A percentile compares a stretch with the other conserved stretches of the same genome.
These are phyloP conservation scores for Boletus insuetus DNA, from an alignment of 768 basidiomycete genomes.

Conservation along the genomic window DNA sequence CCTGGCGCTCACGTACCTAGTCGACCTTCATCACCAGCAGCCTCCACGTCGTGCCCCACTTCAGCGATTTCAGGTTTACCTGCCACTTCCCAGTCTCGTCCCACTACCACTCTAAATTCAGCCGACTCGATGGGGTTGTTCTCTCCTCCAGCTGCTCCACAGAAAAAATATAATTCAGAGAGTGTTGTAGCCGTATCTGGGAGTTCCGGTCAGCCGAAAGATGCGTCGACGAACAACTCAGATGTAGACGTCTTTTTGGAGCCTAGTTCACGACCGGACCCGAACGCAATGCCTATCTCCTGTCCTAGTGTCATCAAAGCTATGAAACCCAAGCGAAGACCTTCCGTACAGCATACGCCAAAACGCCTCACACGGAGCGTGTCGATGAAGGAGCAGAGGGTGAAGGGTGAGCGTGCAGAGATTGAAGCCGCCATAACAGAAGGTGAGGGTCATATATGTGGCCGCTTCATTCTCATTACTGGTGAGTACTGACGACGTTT, in stretches of 20 bases:
- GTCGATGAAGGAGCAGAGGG: slow-evolving; percentile 24
- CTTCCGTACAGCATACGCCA: slow-evolving; percentile 4
- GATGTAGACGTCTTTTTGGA: neutral
- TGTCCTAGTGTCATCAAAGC: slow-evolving; percentile 1
- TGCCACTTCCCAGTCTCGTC: neutral
- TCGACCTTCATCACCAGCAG: neutral
- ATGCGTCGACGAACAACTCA: neutral
- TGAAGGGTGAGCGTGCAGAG: neutral
- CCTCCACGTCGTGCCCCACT: neutral
- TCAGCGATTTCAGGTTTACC: neutral
- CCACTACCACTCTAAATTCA: neutral
- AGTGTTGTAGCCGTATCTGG: neutral
- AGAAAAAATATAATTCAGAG: neutral
- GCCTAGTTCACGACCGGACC: neutral
- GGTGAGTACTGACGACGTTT: slow-evolving; percentile 2
- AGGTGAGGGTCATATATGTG: neutral
- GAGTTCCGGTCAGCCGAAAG: neutral
- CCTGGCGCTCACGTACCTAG: neutral
- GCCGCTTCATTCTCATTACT: neutral
- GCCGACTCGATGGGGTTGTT: slow-evolving; percentile 1
- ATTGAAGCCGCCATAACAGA: neutral
- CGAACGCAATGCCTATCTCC: neutral
- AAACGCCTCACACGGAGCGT: slow-evolving; percentile 29
- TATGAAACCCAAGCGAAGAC: slow-evolving; percentile 19
- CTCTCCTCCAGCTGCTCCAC: neutral